Percentiles rank a stretch among this genome's conserved stretches.
These are phyloP conservation scores for Lanzia echinophila DNA, from an alignment of 2,329 filamentous ascomycete genomes.

Conservation along the genomic window DNA sequence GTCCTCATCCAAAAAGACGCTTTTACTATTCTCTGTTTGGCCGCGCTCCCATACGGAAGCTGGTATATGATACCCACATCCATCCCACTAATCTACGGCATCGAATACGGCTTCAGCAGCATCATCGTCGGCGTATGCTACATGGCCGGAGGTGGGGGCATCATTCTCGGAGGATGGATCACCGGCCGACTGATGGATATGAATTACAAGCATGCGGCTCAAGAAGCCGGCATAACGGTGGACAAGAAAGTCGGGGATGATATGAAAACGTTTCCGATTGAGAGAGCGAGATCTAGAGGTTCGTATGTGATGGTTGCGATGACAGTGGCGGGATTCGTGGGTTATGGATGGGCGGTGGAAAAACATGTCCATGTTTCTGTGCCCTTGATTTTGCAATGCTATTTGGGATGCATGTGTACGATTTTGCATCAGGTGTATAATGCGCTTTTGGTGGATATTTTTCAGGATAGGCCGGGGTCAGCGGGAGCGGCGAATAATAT, in stretches of 20 bases:
- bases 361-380: constrained; percentile 34
- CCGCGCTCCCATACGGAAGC: no score
- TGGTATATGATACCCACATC: constrained; percentile 39
- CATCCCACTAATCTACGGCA: constrained; percentile 39
- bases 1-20: constrained; percentile 35
- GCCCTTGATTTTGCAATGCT: constrained; percentile 46
- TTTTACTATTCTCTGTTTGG: neutral
- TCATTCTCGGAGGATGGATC: neutral
- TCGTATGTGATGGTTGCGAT: constrained; percentile 13
- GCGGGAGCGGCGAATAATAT: constrained; percentile 56
- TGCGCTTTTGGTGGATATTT: constrained; percentile 52
- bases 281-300: constrained; percentile 19
- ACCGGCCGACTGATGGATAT: constrained; percentile 44
- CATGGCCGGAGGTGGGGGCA: constrained; percentile 9
- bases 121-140: constrained; percentile 17
- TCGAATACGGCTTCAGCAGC: constrained; percentile 38
- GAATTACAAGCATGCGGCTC: constrained; percentile 45
- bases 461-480: constrained; percentile 50
- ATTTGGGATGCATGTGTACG: constrained; percentile 49
- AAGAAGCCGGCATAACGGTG: constrained; percentile 36
- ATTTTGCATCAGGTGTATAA: constrained; percentile 52
- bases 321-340: constrained; percentile 11
- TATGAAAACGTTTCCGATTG: constrained; percentile 33
- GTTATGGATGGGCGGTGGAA: constrained; percentile 27
- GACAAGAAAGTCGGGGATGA: constrained; percentile 40